Percentiles rank a stretch among this genome's conserved stretches.
phyloP scores from a whole-genome alignment of 192 early-diverging fungal species.

The Spinellus fusiger region DNA sequence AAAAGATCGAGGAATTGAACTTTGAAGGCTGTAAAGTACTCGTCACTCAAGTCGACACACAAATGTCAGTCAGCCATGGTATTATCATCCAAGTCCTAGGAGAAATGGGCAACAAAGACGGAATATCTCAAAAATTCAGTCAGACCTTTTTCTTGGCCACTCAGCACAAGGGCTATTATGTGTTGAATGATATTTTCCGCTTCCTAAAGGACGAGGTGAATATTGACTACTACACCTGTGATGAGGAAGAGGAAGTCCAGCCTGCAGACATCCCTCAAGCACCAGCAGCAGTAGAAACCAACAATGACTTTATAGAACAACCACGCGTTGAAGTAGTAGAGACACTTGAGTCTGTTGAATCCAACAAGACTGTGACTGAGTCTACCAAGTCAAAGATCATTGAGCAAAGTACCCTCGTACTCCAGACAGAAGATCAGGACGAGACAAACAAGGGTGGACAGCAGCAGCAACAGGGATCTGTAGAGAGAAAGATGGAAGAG shows the following conservation, averaged over 20 bases:
- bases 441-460: slow-evolving; percentile 7
- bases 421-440: too few relatives aligned
- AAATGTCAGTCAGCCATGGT: slow-evolving; percentile 66
- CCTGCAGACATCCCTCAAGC: slow-evolving; percentile 1
- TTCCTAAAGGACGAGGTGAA: slow-evolving; percentile 82
- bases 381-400: too few relatives aligned
- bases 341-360: too few relatives aligned
- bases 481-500: not conserved
- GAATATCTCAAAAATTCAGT: slow-evolving; percentile 76
- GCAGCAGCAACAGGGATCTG: not conserved
- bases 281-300: slow-evolving; percentile 12
- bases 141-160: slow-evolving; percentile 90
- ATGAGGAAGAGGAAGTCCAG: slow-evolving; percentile 46
- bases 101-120: slow-evolving; percentile 82
- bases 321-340: too few relatives aligned
- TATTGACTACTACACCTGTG: slow-evolving; percentile 23
- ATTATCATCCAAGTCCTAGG: slow-evolving; percentile 90
- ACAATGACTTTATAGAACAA: too few relatives aligned
- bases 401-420: too few relatives aligned
- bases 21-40: slow-evolving; percentile 85
- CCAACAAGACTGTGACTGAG: too few relatives aligned
- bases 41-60: slow-evolving; percentile 82
- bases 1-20: slow-evolving; percentile 64
- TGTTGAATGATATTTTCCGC: slow-evolving; percentile 91
- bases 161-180: slow-evolving; percentile 88